phyloP scores from a whole-genome alignment of 306 rosid species.

The Lathyrus tuberosus region DNA sequence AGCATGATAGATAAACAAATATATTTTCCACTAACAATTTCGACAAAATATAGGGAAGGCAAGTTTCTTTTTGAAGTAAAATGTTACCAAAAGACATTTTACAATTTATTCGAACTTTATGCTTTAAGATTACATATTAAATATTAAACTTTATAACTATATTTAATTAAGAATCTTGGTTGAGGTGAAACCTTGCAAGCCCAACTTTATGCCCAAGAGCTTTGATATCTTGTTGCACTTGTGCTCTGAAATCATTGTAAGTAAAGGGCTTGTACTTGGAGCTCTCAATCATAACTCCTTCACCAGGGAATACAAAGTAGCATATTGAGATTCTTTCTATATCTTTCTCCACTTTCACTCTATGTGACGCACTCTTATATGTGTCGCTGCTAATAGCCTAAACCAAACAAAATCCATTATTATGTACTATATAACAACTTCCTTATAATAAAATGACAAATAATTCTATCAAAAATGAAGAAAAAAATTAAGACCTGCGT shows the following conservation, averaged over 20 bases:
- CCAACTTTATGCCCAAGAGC: conserved; percentile 64
- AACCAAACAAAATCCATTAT: background rate
- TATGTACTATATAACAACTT: background rate
- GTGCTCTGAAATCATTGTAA: conserved; percentile 61
- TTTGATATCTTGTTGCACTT: conserved; percentile 62
- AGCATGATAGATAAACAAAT: too few species aligned
- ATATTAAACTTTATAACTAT: too few species aligned
- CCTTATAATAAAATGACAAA: too few species aligned
- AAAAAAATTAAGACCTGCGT: conserved; percentile 39
- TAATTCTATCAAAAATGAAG: too few species aligned
- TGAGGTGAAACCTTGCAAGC: conserved; percentile 55
- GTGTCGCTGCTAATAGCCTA: conserved; percentile 70
- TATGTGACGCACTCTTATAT: conserved; percentile 65
- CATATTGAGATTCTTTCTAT: conserved; percentile 63
- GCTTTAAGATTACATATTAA: too few species aligned
- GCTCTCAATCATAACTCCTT: conserved; percentile 57
- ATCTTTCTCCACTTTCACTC: conserved; percentile 58
- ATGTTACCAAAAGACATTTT: too few species aligned
- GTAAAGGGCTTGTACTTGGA: conserved; percentile 71
- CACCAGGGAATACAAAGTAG: conserved; percentile 72
- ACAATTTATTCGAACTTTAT: too few species aligned
- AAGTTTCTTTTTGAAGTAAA: too few species aligned
- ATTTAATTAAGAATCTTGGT: background rate
- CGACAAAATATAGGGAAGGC: too few species aligned
- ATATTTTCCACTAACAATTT: too few species aligned